phyloP scores from a whole-genome alignment of 192 early-diverging fungal genomes.

The Podila verticillata region DNA sequence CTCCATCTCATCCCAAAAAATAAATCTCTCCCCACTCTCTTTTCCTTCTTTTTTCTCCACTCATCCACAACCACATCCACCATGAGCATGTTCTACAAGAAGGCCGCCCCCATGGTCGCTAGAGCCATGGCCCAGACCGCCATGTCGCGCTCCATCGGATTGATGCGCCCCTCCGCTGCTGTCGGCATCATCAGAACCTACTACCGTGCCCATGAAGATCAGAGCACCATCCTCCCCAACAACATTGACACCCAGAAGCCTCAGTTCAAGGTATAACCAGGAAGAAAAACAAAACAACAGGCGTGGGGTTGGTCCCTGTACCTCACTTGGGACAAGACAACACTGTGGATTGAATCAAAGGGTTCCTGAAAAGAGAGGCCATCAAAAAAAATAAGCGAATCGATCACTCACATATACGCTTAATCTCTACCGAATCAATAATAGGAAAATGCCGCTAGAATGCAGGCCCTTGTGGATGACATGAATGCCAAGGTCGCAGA shows the following conservation, averaged over 20 bases:
- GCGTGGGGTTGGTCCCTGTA: not conserved
- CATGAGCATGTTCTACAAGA: conserved; percentile 48
- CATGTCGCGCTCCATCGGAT: conserved; percentile 21
- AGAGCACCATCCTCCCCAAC: conserved; percentile 71
- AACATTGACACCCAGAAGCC: conserved; percentile 73
- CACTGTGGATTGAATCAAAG: not conserved
- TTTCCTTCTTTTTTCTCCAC: not conserved
- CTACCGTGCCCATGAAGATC: conserved; percentile 57
- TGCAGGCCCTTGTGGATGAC: conserved; percentile 73
- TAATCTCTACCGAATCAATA: not conserved
- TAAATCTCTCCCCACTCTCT: conserved; percentile 4
- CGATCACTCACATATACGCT: too few species aligned
- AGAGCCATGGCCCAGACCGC: conserved; percentile 23
- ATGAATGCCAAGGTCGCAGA: conserved; percentile 70
- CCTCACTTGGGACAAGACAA: not conserved
- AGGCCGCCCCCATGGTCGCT: conserved; percentile 40
- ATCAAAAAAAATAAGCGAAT: too few species aligned
- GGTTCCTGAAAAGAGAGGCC: too few species aligned
- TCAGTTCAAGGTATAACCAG: conserved; percentile 73
- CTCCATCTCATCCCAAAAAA: not conserved
- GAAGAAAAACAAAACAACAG: too few species aligned
- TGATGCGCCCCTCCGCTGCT: conserved; percentile 46
- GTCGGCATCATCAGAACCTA: conserved; percentile 44
- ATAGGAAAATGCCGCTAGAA: conserved; percentile 80
- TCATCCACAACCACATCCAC: not conserved